Percentiles rank a stretch among this genome's conserved stretches.
These are phyloP conservation scores for Colletotrichum shisoi DNA, from an alignment of 2,329 filamentous ascomycete species.

Conservation along the genomic window DNA sequence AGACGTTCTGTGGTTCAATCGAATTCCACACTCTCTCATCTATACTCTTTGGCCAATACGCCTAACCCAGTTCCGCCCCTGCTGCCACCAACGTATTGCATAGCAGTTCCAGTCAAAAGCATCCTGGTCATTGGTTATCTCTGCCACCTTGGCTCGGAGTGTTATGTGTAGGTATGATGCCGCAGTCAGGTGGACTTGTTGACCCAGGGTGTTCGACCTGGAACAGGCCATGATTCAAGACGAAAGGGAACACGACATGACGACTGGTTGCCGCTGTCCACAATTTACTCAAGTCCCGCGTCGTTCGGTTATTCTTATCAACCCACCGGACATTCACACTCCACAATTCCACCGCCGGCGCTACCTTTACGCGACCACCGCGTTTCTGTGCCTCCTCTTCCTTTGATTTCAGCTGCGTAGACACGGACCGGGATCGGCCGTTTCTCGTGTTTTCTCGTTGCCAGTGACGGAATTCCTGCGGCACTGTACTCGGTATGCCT, in stretches of 20 bases:
- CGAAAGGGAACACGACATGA: not conserved
- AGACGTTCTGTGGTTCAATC: not conserved
- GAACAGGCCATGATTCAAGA: slow-evolving; percentile 20
- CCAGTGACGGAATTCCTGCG: not conserved
- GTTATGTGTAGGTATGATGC: slow-evolving; percentile 2
- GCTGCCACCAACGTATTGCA: not conserved
- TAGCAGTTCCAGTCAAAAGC: not conserved
- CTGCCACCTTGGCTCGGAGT: not conserved
- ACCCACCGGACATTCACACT: slow-evolving; percentile 4
- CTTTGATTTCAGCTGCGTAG: slow-evolving; percentile 6
- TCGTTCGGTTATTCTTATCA: slow-evolving; percentile 4
- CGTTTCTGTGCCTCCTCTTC: slow-evolving; percentile 13
- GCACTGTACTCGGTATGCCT: slow-evolving; percentile 5
- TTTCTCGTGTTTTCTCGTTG: slow-evolving; percentile 11
- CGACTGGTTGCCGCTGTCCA: not conserved
- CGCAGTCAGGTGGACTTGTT: slow-evolving; percentile 8
- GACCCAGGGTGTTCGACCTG: slow-evolving; percentile 22
- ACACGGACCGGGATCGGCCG: slow-evolving; percentile 2
- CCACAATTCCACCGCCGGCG: slow-evolving; percentile 25
- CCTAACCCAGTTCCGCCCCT: not conserved
- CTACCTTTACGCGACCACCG: slow-evolving; percentile 19
- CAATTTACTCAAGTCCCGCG: not conserved
- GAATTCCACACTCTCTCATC: slow-evolving; percentile 1
- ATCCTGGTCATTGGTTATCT: not conserved
- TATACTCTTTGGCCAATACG: not conserved